Conservation (phyloP, 495 filamentous ascomycete genomes). For the Talaromyces adpressus region DNA sequence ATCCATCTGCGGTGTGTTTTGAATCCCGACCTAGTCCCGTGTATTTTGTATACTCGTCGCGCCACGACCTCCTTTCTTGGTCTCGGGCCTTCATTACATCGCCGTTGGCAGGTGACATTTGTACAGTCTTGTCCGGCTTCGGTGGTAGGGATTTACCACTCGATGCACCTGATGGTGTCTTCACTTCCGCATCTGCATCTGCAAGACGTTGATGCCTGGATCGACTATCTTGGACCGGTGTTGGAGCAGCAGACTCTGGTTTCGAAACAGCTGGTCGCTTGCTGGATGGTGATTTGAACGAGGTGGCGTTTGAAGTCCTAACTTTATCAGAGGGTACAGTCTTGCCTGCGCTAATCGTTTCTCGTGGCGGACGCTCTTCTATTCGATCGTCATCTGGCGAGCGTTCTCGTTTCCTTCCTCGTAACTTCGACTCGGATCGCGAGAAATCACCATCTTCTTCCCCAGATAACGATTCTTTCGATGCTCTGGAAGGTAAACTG, state of each 20-base stretch:
- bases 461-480: slow-evolving; percentile 16
- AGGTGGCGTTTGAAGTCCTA: slow-evolving; percentile 23
- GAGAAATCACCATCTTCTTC: slow-evolving; percentile 18
- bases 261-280: slow-evolving; percentile 20
- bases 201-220: slow-evolving; percentile 15
- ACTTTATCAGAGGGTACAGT: slow-evolving; percentile 12
- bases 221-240: slow-evolving; percentile 21
- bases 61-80: slow-evolving; percentile 36
- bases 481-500: slow-evolving; percentile 21
- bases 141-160: slow-evolving; percentile 19
- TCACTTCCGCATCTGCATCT: slow-evolving; percentile 24
- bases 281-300: slow-evolving; percentile 8
- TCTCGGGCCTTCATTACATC: slow-evolving; percentile 18
- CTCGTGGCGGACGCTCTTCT: slow-evolving; percentile 9
- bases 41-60: slow-evolving; percentile 38
- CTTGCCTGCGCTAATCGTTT: not conserved
- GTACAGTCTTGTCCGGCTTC: slow-evolving; percentile 19
- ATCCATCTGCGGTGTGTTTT: slow-evolving; percentile 41
- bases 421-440: slow-evolving; percentile 13
- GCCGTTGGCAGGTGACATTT: slow-evolving; percentile 23
- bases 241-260: slow-evolving; percentile 13
- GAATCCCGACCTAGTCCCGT: slow-evolving; percentile 36
- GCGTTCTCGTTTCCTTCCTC: slow-evolving; percentile 11
- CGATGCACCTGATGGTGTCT: slow-evolving; percentile 18
- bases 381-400: slow-evolving; percentile 13